phyloP scores from a whole-genome alignment of 805 yeast genomes.

The Kregervanrija fluxuum region DNA sequence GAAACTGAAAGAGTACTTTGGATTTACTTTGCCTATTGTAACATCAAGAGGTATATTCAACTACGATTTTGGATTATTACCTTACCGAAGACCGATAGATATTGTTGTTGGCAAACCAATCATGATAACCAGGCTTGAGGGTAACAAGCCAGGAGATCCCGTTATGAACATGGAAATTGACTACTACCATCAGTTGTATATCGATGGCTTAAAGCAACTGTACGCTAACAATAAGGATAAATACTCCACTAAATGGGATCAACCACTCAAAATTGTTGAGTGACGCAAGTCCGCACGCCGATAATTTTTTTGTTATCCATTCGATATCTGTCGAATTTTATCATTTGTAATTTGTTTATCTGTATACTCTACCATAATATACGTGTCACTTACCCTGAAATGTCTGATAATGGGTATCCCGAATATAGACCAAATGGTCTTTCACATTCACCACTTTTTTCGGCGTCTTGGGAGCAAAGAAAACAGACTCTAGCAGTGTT shows the following conservation, averaged over 20 bases:
- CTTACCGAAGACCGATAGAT: conserved; percentile 72
- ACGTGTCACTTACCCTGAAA: too few relatives aligned
- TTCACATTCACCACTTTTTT: conserved; percentile 34
- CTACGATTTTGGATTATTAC: conserved; percentile 83
- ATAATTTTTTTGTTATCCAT: background rate
- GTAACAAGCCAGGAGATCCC: conserved; percentile 14
- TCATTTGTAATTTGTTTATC: too few relatives aligned
- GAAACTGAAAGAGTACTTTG: conserved; percentile 62
- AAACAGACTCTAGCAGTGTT: conserved; percentile 62
- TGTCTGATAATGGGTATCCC: conserved; percentile 1
- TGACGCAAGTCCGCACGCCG: conserved; percentile 9
- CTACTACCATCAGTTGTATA: conserved; percentile 63
- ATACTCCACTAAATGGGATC: conserved; percentile 39
- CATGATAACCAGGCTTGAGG: conserved; percentile 26
- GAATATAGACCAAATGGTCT: conserved; percentile 8
- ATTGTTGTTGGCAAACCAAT: conserved; percentile 64
- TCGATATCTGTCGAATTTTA: too few relatives aligned
- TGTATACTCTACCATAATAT: too few relatives aligned
- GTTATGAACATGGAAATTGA: conserved; percentile 42
- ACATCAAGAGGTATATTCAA: conserved; percentile 89
- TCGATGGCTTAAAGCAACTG: conserved; percentile 51
- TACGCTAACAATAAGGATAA: conserved; percentile 58
- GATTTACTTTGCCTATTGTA: conserved; percentile 85
- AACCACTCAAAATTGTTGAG: conserved; percentile 37
- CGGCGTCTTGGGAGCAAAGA: conserved; percentile 50